phyloP scores from a whole-genome alignment of 2,329 filamentous ascomycete genomes.

The Alternaria gansuensis region DNA sequence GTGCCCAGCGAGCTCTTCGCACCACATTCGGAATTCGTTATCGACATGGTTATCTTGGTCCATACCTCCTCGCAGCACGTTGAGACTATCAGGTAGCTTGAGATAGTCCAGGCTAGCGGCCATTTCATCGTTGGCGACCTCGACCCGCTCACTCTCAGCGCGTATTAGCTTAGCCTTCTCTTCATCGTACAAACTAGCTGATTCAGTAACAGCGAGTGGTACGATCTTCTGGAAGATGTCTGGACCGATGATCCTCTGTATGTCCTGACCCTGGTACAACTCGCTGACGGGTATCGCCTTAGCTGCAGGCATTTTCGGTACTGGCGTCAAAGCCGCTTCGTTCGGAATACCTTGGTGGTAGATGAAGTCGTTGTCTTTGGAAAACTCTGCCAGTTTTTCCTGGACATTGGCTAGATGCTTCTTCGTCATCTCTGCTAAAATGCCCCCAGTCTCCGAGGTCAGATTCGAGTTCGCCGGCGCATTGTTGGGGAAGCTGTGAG shows the following conservation, averaged over 20 bases:
- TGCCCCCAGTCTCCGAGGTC: slow-evolving; percentile 76
- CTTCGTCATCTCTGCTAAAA: slow-evolving; percentile 82
- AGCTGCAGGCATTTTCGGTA: slow-evolving; percentile 90
- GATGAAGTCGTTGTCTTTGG: slow-evolving; percentile 97
- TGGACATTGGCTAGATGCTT: slow-evolving; percentile 82
- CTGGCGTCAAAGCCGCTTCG: slow-evolving; percentile 80
- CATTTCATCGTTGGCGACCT: slow-evolving; percentile 94
- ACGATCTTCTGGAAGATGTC: slow-evolving; percentile 98
- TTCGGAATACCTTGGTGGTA: slow-evolving; percentile 93
- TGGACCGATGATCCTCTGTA: slow-evolving; percentile 93
- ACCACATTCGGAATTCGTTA: slow-evolving; percentile 93
- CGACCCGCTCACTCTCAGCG: slow-evolving; percentile 91
- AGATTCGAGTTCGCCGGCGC: slow-evolving; percentile 85
- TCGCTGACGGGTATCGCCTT: slow-evolving; percentile 98
- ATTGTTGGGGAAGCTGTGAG: slow-evolving; percentile 81
- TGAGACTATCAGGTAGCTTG: slow-evolving; percentile 85
- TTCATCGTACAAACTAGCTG: slow-evolving; percentile 95
- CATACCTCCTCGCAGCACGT: slow-evolving; percentile 90
- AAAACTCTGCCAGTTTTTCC: slow-evolving; percentile 77
- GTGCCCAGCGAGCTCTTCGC: slow-evolving; percentile 87
- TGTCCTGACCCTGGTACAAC: slow-evolving; percentile 95
- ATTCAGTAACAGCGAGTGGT: slow-evolving; percentile 94
- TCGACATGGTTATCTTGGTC: slow-evolving; percentile 89
- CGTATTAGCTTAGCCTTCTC: slow-evolving; percentile 96
- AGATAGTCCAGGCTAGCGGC: slow-evolving; percentile 93